These are phyloP conservation scores for Clavispora carvajalis DNA, from an alignment of 805 yeast species.

Conservation along the genomic window DNA sequence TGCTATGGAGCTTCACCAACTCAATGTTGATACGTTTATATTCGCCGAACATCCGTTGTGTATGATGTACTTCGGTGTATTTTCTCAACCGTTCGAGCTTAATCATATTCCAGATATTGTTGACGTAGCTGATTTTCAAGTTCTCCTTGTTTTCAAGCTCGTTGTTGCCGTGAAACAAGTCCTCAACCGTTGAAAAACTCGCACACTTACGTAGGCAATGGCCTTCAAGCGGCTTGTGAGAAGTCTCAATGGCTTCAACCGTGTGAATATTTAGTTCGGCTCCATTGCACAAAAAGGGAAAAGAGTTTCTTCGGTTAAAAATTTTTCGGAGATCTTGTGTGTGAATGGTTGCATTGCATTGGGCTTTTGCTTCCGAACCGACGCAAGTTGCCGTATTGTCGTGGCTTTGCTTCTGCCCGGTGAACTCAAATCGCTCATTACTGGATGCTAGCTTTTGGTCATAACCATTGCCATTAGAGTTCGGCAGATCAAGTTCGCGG, in stretches of 20 bases:
- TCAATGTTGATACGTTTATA: conserved; percentile 28
- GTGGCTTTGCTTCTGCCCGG: not conserved
- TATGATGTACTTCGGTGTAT: not conserved
- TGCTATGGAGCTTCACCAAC: conserved; percentile 22
- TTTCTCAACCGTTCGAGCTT: conserved; percentile 3
- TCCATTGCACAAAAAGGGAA: conserved; percentile 17
- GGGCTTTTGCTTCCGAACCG: not conserved
- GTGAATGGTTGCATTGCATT: not conserved
- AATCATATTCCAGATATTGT: conserved; percentile 1
- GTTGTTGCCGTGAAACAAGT: conserved; percentile 1
- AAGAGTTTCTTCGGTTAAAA: conserved; percentile 33
- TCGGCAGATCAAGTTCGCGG: not conserved
- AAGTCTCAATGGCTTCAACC: conserved; percentile 14
- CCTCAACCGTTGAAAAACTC: conserved; percentile 24
- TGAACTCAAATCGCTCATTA: not conserved
- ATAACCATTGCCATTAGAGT: not conserved
- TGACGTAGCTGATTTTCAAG: conserved; percentile 5
- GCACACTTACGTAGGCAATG: conserved; percentile 10
- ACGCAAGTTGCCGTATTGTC: not conserved
- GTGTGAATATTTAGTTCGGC: conserved; percentile 18
- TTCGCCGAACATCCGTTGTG: conserved; percentile 11
- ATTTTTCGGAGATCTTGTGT: conserved; percentile 4
- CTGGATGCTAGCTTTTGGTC: not conserved
- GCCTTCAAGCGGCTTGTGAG: not conserved
- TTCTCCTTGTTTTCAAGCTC: conserved; percentile 5